phyloP scores from a whole-genome alignment of 2,329 filamentous ascomycete species.

The Fusarium piperis region DNA sequence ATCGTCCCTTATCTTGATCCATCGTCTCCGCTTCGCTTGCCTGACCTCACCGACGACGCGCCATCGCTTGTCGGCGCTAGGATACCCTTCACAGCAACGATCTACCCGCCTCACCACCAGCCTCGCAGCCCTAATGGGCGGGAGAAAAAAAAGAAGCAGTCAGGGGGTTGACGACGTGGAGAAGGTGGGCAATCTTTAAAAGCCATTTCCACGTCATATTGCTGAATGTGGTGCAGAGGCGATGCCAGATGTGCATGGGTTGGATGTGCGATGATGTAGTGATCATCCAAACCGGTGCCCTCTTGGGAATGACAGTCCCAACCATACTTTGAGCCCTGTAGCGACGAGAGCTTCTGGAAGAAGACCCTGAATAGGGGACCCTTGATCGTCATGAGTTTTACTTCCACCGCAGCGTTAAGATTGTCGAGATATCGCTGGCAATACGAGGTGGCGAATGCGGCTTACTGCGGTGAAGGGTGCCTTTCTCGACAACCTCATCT shows the following conservation, averaged over 20 bases:
- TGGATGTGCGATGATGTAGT: constrained; percentile 37
- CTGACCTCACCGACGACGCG: constrained; percentile 28
- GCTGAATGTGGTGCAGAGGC: neutral
- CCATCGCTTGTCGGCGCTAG: constrained; percentile 27
- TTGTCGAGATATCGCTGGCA: neutral
- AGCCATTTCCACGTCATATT: constrained; percentile 1
- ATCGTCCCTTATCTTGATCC: constrained; percentile 16
- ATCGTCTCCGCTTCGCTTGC: neutral
- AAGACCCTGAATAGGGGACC: constrained; percentile 28
- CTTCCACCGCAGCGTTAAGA: neutral
- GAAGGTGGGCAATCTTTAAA: constrained; percentile 29
- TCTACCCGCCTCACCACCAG: constrained; percentile 31
- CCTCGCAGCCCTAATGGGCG: neutral
- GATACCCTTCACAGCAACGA: constrained; percentile 29
- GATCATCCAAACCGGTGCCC: constrained; percentile 31
- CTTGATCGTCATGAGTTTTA: constrained; percentile 1
- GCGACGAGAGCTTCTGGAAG: constrained; percentile 31
- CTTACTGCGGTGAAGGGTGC: neutral
- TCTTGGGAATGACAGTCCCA: constrained; percentile 33
- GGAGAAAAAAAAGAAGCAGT: constrained; percentile 9
- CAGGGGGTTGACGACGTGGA: constrained; percentile 23
- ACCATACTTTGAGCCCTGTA: constrained; percentile 25
- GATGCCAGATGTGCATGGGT: constrained; percentile 35
- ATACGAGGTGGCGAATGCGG: constrained; percentile 6
- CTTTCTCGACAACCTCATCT: neutral